Evolutionary conservation across 805 yeast genomes (phyloP), one percentile per base, ranked within the genome.

Genomic region (Sugiyamaella chiloensis): DNA sequence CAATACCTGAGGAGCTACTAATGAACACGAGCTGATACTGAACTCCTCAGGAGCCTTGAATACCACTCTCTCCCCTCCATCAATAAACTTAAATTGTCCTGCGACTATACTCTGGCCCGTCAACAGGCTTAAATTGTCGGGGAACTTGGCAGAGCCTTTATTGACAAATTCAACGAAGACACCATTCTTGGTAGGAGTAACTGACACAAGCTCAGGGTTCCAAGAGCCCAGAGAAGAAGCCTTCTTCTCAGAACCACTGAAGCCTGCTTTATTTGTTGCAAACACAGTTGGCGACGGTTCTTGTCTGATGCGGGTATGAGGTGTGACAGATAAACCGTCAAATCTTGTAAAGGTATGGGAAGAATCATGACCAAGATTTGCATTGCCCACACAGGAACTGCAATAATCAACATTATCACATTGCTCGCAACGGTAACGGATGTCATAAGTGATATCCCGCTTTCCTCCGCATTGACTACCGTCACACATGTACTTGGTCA

Each of bases 361-460:
- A 16, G 14, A 17, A 24, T 44, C 36, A 29, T 24, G 32, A 17
- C 8, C 32, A 24, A 34, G 29, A 11, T 9, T 23, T 12, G 24
- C 35, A n/a, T 24, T 8, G 14, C 20, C 19, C 11, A 46, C 62
- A 50, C 75, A 71, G 2, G 44, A 26, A 34, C 65, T 66, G 59
- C 83, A 79, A 43, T 78, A 62, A 59, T 79, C 82, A 58, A 64
- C 73, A 53, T 78, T 72, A 6, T 58, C 54, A 57, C 83, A 78
- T 9, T 65, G 63, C 42, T 72, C 58, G 55, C 83, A 78, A 47
- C 66, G 69, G 62, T 65, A 78, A 37, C 82, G 69, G 3, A 60
- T 58, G 1, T 81, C 81, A 11, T 21, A 21, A 34, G 20, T 4
- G 12, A 14, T 19, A 21, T 16, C 37, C 20, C 4, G 12, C 37